Percentiles rank a stretch among this genome's conserved stretches.
phyloP scores from a whole-genome alignment of 441 rosid species.

The Gossypium davidsonii region DNA sequence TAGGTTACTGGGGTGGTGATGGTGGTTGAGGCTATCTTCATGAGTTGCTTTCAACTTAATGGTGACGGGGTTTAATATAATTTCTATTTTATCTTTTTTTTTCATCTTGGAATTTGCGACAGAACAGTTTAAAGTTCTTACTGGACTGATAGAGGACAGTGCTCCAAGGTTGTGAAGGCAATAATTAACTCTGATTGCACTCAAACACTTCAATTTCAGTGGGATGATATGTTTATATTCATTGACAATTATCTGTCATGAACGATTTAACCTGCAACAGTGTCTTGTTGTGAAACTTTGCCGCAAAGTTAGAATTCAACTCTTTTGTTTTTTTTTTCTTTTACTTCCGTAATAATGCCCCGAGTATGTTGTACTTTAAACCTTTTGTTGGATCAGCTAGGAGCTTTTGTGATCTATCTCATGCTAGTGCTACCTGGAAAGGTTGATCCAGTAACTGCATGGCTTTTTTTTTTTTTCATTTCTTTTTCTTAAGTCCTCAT shows the following conservation, averaged over 20 bases:
- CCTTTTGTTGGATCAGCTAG: not conserved
- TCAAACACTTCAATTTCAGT: not conserved
- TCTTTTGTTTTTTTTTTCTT: not conserved
- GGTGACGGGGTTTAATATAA: not conserved
- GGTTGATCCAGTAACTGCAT: not conserved
- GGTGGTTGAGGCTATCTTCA: not conserved
- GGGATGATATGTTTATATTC: not conserved
- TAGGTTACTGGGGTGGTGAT: not conserved
- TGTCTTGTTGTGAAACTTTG: not conserved
- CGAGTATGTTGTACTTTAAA: not conserved
- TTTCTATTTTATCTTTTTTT: not conserved
- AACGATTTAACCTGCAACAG: not conserved
- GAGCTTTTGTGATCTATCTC: not conserved
- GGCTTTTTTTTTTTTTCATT: not conserved
- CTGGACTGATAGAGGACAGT: not conserved
- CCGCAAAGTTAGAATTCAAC: not conserved
- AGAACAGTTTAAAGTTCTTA: not conserved
- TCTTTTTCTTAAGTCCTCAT: not conserved
- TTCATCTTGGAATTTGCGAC: not conserved
- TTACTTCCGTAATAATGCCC: not conserved
- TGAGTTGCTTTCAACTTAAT: not conserved
- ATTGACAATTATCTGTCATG: not conserved
- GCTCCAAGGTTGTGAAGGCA: not conserved
- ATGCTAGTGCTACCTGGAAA: conserved; percentile 1
- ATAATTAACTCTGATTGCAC: not conserved